Evolutionary conservation across 768 basidiomycete genomes (phyloP), one percentile per base, ranked within the genome.

Genomic region (Tubosaeta brunneosetosa): DNA sequence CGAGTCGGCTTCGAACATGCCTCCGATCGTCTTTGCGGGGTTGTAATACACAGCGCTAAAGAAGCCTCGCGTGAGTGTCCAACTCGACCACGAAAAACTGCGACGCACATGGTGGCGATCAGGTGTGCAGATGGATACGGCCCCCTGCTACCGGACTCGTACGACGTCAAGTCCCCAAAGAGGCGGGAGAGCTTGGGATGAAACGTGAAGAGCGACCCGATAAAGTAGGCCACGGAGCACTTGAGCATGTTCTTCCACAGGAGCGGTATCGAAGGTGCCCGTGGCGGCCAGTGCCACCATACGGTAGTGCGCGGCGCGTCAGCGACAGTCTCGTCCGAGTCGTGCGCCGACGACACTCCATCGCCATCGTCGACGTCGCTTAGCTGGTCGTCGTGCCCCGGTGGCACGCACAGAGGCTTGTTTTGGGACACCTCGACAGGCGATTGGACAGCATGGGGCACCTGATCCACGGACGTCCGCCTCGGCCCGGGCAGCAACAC

Each of bases 181-280:
- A 89, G 69, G 8, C 76, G 75, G 10, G 93, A 85, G 12, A 99
- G 75, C 25, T 74, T 72, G 0, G 89, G 85, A 4, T 84, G 83
- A 64, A 92, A 98, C 1, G 97, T 99, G 77, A 98, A 99, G 11
- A 97, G 75, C 0, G 90, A 92, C 5, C 80, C 94, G 49, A 97
- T 71, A 58, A 91, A 83, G 69, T 99, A 99, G 0, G 94, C 89
- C 16, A 97, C 74, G 2, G 85, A 79, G 71, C 97, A 99, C 72
- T 98, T 97, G 57, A 95, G 70, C 41, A 97, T 81, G 62, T 90
- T 91, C 37, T 81, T 79, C 51, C 83, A 76, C 27, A 85, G 55
- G 16, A 78, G 57, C 3, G 84, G 71, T 33, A 86, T 57, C 12
- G 69, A 55, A 5, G 78, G 77, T 36, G 72, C 42, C 17, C 56